These are phyloP conservation scores for Claviceps maximensis DNA, from an alignment of 2,329 filamentous ascomycete genomes.

Conservation along the genomic window DNA sequence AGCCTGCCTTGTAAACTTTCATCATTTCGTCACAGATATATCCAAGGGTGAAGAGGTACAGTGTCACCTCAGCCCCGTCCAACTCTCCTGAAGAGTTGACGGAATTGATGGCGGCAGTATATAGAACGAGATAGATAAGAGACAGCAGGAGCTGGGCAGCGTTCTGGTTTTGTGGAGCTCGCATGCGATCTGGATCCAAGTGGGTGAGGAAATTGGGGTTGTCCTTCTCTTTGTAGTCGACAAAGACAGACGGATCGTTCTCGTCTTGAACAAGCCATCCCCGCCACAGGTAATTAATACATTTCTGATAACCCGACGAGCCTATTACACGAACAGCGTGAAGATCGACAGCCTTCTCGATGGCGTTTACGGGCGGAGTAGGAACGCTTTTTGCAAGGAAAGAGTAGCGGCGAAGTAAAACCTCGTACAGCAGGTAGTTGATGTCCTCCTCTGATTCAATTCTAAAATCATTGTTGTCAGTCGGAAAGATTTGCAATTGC, in stretches of 20 bases:
- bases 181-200: constrained; percentile 88
- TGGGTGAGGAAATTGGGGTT: constrained; percentile 68
- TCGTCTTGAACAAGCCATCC: constrained; percentile 97
- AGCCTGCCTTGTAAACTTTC: constrained; percentile 91
- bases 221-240: constrained; percentile 74
- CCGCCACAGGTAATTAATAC: constrained; percentile 81
- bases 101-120: constrained; percentile 85
- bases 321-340: constrained; percentile 83
- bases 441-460: constrained; percentile 79
- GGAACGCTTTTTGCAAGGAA: constrained; percentile 59
- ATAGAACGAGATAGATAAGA: constrained; percentile 69
- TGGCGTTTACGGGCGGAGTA: constrained; percentile 68
- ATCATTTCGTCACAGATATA: constrained; percentile 78
- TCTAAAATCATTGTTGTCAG: constrained; percentile 23
- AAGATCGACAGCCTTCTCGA: constrained; percentile 87
- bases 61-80: constrained; percentile 66
- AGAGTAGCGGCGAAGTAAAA: constrained; percentile 82
- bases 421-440: constrained; percentile 62
- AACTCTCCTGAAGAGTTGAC: constrained; percentile 77
- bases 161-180: constrained; percentile 87
- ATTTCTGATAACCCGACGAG: constrained; percentile 90
- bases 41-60: constrained; percentile 85
- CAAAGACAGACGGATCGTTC: constrained; percentile 74
- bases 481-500: not conserved
- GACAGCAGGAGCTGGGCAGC: constrained; percentile 75